Evolutionary conservation across 768 basidiomycete genomes (phyloP), one percentile per base, ranked within the genome.

Genomic region (Suillus subalutaceus): DNA sequence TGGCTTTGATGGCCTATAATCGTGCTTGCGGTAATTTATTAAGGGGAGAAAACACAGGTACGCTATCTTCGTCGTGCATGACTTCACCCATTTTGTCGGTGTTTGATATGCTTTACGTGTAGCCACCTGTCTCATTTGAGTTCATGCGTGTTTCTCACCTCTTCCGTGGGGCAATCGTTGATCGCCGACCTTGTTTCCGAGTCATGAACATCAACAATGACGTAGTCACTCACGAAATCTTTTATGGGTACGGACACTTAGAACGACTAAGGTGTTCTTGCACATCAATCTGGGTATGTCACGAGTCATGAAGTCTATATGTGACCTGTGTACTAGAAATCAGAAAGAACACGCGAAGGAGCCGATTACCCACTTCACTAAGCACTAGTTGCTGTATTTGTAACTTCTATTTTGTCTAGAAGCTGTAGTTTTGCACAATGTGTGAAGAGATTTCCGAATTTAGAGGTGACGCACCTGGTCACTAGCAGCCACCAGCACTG

Each of bases 21-120:
- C 59, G 43, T 43, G 30, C 23, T 52, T 58, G 50, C 50, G 32
- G 63, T 48, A 55, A 64, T 44, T 71, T 75, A 69, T 69, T 55
- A 68, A 65, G 40, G 43, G 57, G 15, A 32, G 26, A 43, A n/a
- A 32, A 15, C 63, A 58, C 62, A 64, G 59, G 41, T 20, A 41
- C 18, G 26, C 40, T 43, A 60, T 60, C 41, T 60, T 60, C 59
- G 41, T 30, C 26, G 26, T 43, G 41, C 41, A 20, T 18, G 41
- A 43, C 26, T 40, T 26, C 41, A 43, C 41, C 26, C 16, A 6
- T 41, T 30, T 26, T 30, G 41, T 60, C 59, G 59, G 41, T 60
- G 32, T 43, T 60, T 60, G 59, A 60, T 60, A 16, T 43, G 41
- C 30, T 43, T 60, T 60, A 60, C 59, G 59, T 60, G 59, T 32